A percentile compares a stretch with the other conserved stretches of the same genome.
Evolutionary conservation across 352 stramenopile genomes (phyloP).

Genomic region (Phytophthora citrophthora): DNA sequence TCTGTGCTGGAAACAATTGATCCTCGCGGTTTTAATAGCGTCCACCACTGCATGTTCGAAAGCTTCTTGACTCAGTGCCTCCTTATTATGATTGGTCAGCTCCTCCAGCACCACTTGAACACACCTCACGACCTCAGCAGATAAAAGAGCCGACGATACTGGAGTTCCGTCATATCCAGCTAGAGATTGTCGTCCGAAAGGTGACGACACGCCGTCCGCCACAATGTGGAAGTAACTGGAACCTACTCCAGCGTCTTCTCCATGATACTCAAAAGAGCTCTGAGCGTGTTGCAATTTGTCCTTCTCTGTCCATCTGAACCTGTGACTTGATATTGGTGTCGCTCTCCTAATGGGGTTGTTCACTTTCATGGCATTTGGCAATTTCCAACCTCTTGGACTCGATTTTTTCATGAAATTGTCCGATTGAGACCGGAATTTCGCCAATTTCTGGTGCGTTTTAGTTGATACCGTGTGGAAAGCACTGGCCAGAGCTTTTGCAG

Average conservation of each 20-base stretch:
- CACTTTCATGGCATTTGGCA: constrained; percentile 34
- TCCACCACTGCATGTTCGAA: constrained; percentile 67
- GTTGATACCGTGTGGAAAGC: constrained; percentile 53
- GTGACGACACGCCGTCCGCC: constrained; percentile 74
- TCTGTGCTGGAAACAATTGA: constrained; percentile 62
- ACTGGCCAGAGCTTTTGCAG: constrained; percentile 44
- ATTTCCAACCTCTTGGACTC: constrained; percentile 30
- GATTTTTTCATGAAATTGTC: constrained; percentile 48
- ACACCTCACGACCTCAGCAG: constrained; percentile 55
- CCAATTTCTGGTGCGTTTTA: constrained; percentile 42
- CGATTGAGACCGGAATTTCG: constrained; percentile 50
- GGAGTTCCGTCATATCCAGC: constrained; percentile 28
- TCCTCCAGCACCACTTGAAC: constrained; percentile 60
- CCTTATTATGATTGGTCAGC: constrained; percentile 58
- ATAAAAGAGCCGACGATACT: constrained; percentile 68
- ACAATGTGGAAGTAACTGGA: constrained; percentile 80
- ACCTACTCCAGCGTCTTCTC: constrained; percentile 70
- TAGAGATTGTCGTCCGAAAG: constrained; percentile 52
- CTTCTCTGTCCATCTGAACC: constrained; percentile 39
- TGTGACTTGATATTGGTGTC: constrained; percentile 6
- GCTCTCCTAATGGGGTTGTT: constrained; percentile 32
- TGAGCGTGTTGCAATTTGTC: constrained; percentile 52
- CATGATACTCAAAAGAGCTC: constrained; percentile 56
- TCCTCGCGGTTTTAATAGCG: constrained; percentile 59
- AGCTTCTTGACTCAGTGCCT: constrained; percentile 36